Evolutionary conservation across 1,284 basidiomycete species (phyloP), one percentile per base, ranked within the genome.

Genomic region (Sphaerobolus stellatus): DNA sequence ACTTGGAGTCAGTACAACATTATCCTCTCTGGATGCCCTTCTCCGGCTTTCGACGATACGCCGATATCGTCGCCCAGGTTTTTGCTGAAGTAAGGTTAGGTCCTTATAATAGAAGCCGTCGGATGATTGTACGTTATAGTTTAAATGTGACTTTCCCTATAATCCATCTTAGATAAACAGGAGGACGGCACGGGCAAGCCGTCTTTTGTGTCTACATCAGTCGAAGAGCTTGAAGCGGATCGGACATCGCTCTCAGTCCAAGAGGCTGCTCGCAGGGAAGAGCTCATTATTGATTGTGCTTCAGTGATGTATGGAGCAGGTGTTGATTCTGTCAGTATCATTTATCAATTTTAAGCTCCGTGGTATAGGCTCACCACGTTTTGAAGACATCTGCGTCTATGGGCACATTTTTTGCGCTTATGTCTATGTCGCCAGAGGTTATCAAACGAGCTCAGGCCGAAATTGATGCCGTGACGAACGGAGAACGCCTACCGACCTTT

Each of bases 401-500:
- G 40, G 40, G 40, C 25, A 8, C 40, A 43, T 43, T 43, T 18
- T 8, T 7, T 6, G 25, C 25, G 40, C 7, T 43, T 20, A n/a
- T 43, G 8, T n/a, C 40, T 18, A 9, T 43, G 7, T 24, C 18
- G 9, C 40, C 40, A 8, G 8, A 43, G 7, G 25, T 43, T 18
- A n/a, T 43, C n/a, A 43, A 43, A 43, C 40, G 40, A 7, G 58
- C 64, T 2, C 69, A 69, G 48, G 57, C 48, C 3, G 71, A 72
- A 50, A 51, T 72, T 4, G 69, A 71, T 50, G 13, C 22, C 2
- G 57, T 69, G 7, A 59, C 66, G 16, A 61, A 61, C 16, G 14
- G 22, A 1, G 56, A 65, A 5, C 60, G 66, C 11, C 57, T 71
- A 9, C 71, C 71, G 3, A 54, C 49, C 4, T 66, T 69, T 16